Evolutionary conservation across 2,329 filamentous ascomycete species (phyloP).

Genomic region (Verticillium nonalfalfae): DNA sequence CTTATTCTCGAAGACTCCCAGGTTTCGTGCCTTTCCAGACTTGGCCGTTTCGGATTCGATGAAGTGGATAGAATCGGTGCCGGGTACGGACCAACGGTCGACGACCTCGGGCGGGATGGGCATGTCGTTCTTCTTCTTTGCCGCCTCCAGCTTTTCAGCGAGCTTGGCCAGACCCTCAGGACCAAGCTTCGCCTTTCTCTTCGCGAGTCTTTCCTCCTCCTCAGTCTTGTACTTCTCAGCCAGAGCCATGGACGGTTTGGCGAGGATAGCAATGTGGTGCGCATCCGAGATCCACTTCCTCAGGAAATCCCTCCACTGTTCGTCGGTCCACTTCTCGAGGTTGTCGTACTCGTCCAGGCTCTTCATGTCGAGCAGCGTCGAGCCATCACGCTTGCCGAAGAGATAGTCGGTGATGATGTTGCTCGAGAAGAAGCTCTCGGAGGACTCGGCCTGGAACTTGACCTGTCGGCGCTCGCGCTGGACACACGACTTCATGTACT

Average conservation of each 20-base stretch:
- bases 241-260: constrained; percentile 74
- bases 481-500: constrained; percentile 84
- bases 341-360: constrained; percentile 55
- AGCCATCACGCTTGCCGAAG: constrained; percentile 81
- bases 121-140: constrained; percentile 82
- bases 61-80: constrained; percentile 89
- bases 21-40: constrained; percentile 66
- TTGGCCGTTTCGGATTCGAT: constrained; percentile 82
- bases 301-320: constrained; percentile 77
- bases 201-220: constrained; percentile 71
- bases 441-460: constrained; percentile 77
- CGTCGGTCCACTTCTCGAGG: constrained; percentile 73
- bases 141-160: constrained; percentile 68
- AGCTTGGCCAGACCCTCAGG: constrained; percentile 73
- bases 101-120: constrained; percentile 80
- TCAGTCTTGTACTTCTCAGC: constrained; percentile 76
- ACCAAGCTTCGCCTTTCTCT: constrained; percentile 73
- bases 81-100: constrained; percentile 73
- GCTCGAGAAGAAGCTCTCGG: constrained; percentile 72
- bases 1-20: constrained; percentile 61
- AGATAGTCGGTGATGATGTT: constrained; percentile 89
- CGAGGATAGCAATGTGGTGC: constrained; percentile 80
- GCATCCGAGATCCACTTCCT: constrained; percentile 81
- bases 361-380: constrained; percentile 58
- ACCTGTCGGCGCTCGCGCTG: constrained; percentile 73